A percentile compares a stretch with the other conserved stretches of the same genome.
phyloP scores from a whole-genome alignment of 805 yeast genomes.

The Myxozyma udenii region DNA sequence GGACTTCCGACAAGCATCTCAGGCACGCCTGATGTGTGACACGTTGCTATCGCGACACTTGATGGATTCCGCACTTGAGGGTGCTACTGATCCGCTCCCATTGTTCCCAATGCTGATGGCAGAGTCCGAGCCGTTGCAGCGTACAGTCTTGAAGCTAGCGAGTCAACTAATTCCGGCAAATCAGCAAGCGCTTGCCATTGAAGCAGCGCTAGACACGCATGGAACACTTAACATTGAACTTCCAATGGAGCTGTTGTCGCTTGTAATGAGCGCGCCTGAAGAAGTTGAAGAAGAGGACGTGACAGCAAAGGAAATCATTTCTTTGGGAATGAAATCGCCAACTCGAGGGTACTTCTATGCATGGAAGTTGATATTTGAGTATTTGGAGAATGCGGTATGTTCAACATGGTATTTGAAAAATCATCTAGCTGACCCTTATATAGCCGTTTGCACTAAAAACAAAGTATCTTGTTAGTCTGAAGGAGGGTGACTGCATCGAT shows the following conservation, averaged over 20 bases:
- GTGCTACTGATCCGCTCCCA: constrained; percentile 8
- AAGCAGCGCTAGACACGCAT: constrained; percentile 32
- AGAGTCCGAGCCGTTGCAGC: constrained; percentile 38
- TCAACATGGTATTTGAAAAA: no score
- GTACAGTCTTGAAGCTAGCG: constrained; percentile 42
- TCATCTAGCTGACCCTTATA: not conserved
- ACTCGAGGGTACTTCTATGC: constrained; percentile 53
- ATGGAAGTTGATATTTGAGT: constrained; percentile 62
- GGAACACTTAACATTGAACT: constrained; percentile 37
- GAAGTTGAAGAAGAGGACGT: constrained; percentile 5
- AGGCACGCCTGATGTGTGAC: constrained; percentile 17
- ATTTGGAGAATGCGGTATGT: constrained; percentile 55
- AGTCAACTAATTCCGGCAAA: constrained; percentile 41
- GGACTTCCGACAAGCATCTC: constrained; percentile 7
- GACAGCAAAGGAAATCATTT: constrained; percentile 2
- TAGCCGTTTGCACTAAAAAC: constrained; percentile 57
- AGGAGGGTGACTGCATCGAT: constrained; percentile 47
- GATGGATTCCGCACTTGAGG: constrained; percentile 6
- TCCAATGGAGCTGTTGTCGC: constrained; percentile 45
- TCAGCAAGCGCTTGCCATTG: constrained; percentile 54
- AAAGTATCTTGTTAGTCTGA: constrained; percentile 57
- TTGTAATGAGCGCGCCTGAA: constrained; percentile 27
- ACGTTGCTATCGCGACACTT: constrained; percentile 19
- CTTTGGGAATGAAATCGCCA: constrained; percentile 9
- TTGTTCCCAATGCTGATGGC: constrained; percentile 20